Evolutionary conservation across 768 basidiomycete genomes (phyloP).

Genomic region (Suillus brevipes): DNA sequence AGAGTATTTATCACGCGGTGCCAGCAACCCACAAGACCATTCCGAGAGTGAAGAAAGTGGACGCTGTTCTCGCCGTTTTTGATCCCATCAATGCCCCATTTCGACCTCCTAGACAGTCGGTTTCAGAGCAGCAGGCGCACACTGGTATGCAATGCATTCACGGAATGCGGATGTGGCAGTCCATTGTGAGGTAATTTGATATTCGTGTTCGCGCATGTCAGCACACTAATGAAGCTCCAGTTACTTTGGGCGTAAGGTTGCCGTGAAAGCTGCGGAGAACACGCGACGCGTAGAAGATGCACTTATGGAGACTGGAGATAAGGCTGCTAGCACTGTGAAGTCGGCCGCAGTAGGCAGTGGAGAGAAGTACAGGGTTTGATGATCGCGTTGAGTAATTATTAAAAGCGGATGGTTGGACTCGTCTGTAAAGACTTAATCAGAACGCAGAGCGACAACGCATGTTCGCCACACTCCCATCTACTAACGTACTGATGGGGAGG

Average conservation of each 20-base stretch:
- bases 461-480: neutral
- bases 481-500: conserved; percentile 10
- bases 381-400: conserved; percentile 1
- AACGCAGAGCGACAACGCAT: neutral
- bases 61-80: conserved; percentile 49
- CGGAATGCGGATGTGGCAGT: conserved; percentile 57
- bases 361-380: neutral
- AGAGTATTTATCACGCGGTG: conserved; percentile 55
- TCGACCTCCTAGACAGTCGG: conserved; percentile 52
- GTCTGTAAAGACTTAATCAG: neutral
- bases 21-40: conserved; percentile 54
- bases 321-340: conserved; percentile 6
- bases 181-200: conserved; percentile 43
- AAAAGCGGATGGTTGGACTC: neutral
- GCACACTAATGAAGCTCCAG: conserved; percentile 26
- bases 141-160: conserved; percentile 46
- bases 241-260: conserved; percentile 49
- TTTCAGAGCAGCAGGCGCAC: conserved; percentile 53
- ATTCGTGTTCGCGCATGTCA: conserved; percentile 1
- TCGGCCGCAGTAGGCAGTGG: neutral
- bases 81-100: conserved; percentile 49
- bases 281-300: neutral
- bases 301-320: conserved; percentile 6
- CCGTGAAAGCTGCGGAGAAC: conserved; percentile 34
- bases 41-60: conserved; percentile 45